Base-by-base conservation (phyloP, 805 yeast species). In the Nakazawaea peltata region DNA sequence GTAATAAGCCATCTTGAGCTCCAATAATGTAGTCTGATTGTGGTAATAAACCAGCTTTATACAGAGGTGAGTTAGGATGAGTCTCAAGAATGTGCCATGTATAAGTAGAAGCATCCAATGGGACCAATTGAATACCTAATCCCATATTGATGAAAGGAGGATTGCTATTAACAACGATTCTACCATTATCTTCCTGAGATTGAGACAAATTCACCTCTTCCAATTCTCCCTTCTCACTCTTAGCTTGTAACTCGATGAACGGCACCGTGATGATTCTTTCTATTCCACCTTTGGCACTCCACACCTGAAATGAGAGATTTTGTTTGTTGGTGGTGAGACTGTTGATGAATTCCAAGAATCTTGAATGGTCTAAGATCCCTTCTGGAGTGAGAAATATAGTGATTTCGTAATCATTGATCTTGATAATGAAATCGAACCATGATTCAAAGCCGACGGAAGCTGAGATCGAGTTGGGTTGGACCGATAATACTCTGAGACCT, bases 21-120 rank as follows among this genome's bases (percentile, higher is more conserved):
- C 94, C 96, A 33, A 90, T 75, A 32, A 90, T 78, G 53, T 84
- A 90, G 54, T 90, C 98, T 2, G 86, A 71, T 47, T 82, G 83
- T 0, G 95, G 87, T 24, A 84, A 66, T 27, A 90, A 68, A 12
- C 92, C 95, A 0, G 95, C 85, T 33, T 60, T 60, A 44, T 80
- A 81, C 0, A 95, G 96, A 0, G 97, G 96, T 1, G 87, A 74
- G 38, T 72, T 71, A 10, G 76, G 75, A 38, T 79, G 77, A 10
- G 90, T 77, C 40, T 71, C 72, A 36, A 90, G 57, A 25, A 90
- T 77, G 46, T 87, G 94, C 81, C 95, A 90, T 10, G 87, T 94
- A 50, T 74, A 80, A 1, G 90, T 81, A 0, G 94, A 75, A 0
- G 86, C 71, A 21, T 70, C 64, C 26, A 87, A 50, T 14, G 94